Base-by-base conservation (phyloP, 2,329 filamentous ascomycete genomes). In the Ophiostoma angusticollis region DNA sequence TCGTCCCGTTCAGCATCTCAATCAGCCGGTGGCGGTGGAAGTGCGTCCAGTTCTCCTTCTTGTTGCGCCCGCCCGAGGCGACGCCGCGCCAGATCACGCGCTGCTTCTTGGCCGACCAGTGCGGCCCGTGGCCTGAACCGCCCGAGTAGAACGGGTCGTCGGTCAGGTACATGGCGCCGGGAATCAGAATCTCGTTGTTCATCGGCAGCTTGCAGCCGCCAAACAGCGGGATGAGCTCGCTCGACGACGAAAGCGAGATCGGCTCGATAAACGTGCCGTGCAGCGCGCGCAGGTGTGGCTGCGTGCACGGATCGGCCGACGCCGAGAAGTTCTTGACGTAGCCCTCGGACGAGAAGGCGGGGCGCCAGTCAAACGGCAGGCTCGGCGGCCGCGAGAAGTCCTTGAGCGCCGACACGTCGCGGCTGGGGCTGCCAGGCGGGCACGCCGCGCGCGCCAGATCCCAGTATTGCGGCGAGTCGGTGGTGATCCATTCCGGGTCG, bases 11-110 rank as follows among this genome's bases (percentile, higher is more conserved):
- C 34, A 80, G 60, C 74, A 83, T 79, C 42, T 75, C 64, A 19
- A 83, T 61, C 42, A 84, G 72, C 4, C 80, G 74, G 49, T 81
- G 78, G n/a, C 79, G 74, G 45, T 84, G 79, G 49, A 82, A 80
- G 25, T 73, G 70, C 24, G 64, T 65, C 78, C 79, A 84, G 44
- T 70, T 80, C 31, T 73, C 53, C n/a, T 51, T 49, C 40, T 58
- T 58, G 32, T 64, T 56, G 21, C 63, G 61, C 2, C 75, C 77
- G 3, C 76, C 78, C 7, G 75, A 78, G 3, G 72, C 74, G 2
- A 73, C 70, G 32, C 78, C 78, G 27, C 78, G 72, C 78, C 78
- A 82, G 25, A 78, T 59, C 32, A 76, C 57, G 4, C 57, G 61
- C 39, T 70, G 62, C 21, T 58, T 58, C 56, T 82, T 82, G 24